These are phyloP conservation scores for Eimeria necatrix DNA, from an alignment of 169 alveolate species.

Conservation along the genomic window DNA sequence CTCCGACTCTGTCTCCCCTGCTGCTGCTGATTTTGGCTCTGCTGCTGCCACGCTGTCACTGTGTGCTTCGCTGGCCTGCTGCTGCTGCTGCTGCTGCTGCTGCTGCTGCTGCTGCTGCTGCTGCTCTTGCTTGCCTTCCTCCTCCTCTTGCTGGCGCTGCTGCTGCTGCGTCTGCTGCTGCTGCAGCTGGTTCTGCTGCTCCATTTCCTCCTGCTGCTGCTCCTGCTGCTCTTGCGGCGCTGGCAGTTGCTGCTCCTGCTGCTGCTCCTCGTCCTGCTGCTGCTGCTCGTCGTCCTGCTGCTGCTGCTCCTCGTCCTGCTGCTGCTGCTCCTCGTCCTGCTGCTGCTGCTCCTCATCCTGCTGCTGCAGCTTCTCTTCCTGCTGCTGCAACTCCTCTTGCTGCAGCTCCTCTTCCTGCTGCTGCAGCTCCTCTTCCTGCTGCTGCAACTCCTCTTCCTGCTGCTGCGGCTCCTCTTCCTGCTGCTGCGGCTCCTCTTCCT, in stretches of 20 bases:
- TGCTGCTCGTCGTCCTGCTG: too few relatives aligned
- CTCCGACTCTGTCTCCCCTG: slow-evolving; percentile 19
- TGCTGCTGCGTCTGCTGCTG: neutral
- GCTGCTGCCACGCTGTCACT: neutral
- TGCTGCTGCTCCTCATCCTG: too few relatives aligned
- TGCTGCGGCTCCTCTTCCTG: too few relatives aligned
- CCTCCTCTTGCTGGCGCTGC: too few relatives aligned
- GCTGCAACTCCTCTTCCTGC: too few relatives aligned
- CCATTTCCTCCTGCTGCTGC: neutral
- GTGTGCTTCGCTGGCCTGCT: neutral
- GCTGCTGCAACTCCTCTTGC: too few relatives aligned
- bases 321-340: too few relatives aligned
- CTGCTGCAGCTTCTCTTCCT: too few relatives aligned
- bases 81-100: slow-evolving; percentile 4
- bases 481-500: too few relatives aligned
- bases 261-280: neutral
- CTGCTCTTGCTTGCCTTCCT: neutral
- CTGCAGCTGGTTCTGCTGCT: neutral
- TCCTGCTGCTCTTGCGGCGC: neutral
- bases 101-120: slow-evolving; percentile 29
- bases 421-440: too few relatives aligned
- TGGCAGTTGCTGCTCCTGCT: neutral
- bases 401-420: too few relatives aligned
- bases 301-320: too few relatives aligned
- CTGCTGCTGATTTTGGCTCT: neutral